Conservation (phyloP, 352 stramenopile species). For the Globisporangium solare region DNA sequence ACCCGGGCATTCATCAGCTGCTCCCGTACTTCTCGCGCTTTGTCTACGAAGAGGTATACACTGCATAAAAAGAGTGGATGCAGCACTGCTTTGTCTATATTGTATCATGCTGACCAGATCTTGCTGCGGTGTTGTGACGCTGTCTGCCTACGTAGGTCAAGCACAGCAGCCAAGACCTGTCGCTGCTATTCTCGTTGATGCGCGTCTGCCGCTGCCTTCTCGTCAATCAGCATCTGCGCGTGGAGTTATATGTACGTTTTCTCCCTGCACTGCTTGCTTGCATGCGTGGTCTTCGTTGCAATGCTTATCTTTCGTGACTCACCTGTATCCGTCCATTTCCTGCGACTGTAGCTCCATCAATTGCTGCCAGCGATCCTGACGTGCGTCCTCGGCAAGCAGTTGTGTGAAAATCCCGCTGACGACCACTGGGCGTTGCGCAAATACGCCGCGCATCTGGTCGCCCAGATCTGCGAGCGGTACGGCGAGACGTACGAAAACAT, state of each 20-base stretch:
- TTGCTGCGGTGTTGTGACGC: too few species aligned
- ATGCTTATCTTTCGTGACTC: not conserved
- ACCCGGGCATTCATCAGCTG: constrained; percentile 88
- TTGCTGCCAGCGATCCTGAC: constrained; percentile 91
- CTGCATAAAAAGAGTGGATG: not conserved
- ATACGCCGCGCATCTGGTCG: constrained; percentile 74
- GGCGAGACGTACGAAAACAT: constrained; percentile 91
- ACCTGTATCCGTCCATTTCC: not conserved
- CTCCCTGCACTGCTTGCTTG: not conserved
- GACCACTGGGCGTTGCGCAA: constrained; percentile 91
- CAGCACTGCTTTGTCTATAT: too few species aligned
- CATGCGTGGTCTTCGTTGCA: not conserved
- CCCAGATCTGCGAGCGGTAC: constrained; percentile 80
- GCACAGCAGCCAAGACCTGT: constrained; percentile 75
- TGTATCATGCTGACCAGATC: not conserved
- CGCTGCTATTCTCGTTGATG: constrained; percentile 83
- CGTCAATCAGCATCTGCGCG: constrained; percentile 87
- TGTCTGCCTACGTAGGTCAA: constrained; percentile 39
- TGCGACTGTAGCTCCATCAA: constrained; percentile 75
- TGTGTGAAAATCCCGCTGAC: constrained; percentile 81
- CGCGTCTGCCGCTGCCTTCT: constrained; percentile 87
- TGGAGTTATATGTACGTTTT: constrained; percentile 84
- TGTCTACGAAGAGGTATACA: constrained; percentile 72
- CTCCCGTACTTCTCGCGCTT: constrained; percentile 88
- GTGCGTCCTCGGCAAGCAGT: constrained; percentile 87